Base-by-base conservation (phyloP, 345 rosid genomes). In the Pistacia integerrima region DNA sequence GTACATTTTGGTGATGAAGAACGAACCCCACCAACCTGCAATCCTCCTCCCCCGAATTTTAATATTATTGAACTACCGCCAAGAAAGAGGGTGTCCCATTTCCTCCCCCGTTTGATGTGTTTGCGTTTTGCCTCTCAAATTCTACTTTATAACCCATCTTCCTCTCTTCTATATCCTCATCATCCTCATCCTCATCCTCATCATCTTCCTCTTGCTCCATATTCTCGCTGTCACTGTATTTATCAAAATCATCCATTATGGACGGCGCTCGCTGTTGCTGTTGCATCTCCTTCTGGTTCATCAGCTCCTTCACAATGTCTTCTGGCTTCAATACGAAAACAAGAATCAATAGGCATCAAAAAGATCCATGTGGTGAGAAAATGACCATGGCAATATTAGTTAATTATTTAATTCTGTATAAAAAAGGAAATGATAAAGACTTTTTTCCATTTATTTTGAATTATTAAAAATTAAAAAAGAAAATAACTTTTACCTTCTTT, bases 281-380 rank as follows among this genome's bases (percentile, higher is more conserved):
- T 55, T 80, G 83, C 44, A 52, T 73, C 69, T 76, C 87, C 74
- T 76, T 83, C 70, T 81, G 84, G 59, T 77, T 76, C 64, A 82
- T 85, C 85, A 87, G 69, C 86, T 88, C 90, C 83, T 85, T 89
- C 91, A 90, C 83, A 80, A 82, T 86, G 89, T 87, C 91, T 89
- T 87, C 94, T 90, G 92, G 92, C 94, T 90, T 90, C 92, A 90
- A 83, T 86, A 69, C 67, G 79, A 83, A 79, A 83, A 79, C 79
- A 83, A 60, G 65, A 79, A 84, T 78, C 80, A 90, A 78, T 64
- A 74, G 67, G 16, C 64, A 74, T 77, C 64, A 56, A 33, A 57
- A 54, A 33, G 57, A 76, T 62, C 7, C 36, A 25, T 61, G 51
- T 58, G 4, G 4, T 9, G 20, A 25, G 22, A 33, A 33, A 2